phyloP scores from a whole-genome alignment of 768 basidiomycete species.

The Pleurotus djamor region DNA sequence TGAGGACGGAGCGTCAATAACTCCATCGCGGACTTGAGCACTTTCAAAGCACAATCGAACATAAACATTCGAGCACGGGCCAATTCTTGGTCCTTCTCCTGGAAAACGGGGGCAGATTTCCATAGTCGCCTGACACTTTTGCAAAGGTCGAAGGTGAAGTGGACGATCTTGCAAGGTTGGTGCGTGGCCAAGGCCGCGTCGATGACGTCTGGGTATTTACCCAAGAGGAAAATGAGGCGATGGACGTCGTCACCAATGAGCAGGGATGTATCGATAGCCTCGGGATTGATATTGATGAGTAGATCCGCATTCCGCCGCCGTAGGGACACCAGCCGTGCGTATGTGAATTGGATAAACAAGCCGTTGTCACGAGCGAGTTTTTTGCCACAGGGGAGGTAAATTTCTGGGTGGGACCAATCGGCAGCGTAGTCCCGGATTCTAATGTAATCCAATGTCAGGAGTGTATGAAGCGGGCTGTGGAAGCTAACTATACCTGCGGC shows the following conservation, averaged over 20 bases:
- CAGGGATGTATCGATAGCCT: background rate
- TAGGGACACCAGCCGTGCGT: background rate
- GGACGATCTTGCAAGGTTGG: conserved; percentile 2
- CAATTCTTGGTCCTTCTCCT: background rate
- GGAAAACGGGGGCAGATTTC: background rate
- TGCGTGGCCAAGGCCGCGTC: background rate
- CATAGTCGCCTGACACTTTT: background rate
- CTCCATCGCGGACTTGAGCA: conserved; percentile 4
- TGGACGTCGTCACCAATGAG: background rate
- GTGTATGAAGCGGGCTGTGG: too few species aligned
- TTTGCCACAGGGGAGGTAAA: background rate
- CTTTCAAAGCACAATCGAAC: background rate
- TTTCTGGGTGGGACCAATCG: background rate
- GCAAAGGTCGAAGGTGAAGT: background rate
- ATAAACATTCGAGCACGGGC: background rate
- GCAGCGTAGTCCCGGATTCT: conserved; percentile 1
- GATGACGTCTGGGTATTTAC: conserved; percentile 3
- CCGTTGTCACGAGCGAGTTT: background rate
- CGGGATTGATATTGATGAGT: background rate
- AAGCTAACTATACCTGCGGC: background rate
- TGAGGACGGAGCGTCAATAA: conserved; percentile 3
- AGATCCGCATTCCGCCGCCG: conserved; percentile 1
- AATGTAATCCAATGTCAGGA: too few species aligned
- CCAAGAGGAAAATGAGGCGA: background rate
- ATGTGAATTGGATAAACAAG: background rate